Conservation (phyloP, 2,329 filamentous ascomycete species). For the Nannizzia gypsea region DNA sequence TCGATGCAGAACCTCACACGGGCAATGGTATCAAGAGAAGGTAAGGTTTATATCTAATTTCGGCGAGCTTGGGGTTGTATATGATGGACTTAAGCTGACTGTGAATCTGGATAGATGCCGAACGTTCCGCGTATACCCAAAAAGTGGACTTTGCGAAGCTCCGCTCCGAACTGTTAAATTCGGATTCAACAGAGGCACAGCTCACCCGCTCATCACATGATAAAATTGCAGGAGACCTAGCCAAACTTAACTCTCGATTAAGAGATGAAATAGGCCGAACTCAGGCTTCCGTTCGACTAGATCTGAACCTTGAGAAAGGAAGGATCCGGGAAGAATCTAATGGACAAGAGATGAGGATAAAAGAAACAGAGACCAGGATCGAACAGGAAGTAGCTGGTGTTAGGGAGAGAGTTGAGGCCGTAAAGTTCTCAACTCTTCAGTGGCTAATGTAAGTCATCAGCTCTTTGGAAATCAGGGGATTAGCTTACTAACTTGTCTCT, state of each 20-base stretch:
- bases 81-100: background rate
- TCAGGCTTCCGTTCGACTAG: constrained; percentile 80
- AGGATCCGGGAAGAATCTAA: constrained; percentile 93
- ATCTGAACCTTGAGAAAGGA: constrained; percentile 93
- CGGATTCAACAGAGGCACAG: constrained; percentile 81
- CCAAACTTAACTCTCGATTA: constrained; percentile 78
- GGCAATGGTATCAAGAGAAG: constrained; percentile 95
- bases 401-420: constrained; percentile 83
- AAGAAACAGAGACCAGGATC: constrained; percentile 96
- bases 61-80: background rate
- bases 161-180: constrained; percentile 80
- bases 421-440: constrained; percentile 96
- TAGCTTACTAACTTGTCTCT: constrained; percentile 9
- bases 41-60: constrained; percentile 39
- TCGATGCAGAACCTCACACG: constrained; percentile 95
- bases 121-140: constrained; percentile 53
- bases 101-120: constrained; percentile 29
- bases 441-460: constrained; percentile 80
- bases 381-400: constrained; percentile 91
- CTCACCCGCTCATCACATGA: constrained; percentile 85
- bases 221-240: constrained; percentile 82
- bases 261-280: constrained; percentile 90
- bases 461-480: constrained; percentile 15
- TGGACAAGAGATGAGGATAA: constrained; percentile 92
- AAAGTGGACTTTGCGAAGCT: constrained; percentile 98